Percentiles rank a stretch among this genome's conserved stretches.
These are phyloP conservation scores for Codiaeum variegatum DNA, from an alignment of 441 rosid species.

Conservation along the genomic window DNA sequence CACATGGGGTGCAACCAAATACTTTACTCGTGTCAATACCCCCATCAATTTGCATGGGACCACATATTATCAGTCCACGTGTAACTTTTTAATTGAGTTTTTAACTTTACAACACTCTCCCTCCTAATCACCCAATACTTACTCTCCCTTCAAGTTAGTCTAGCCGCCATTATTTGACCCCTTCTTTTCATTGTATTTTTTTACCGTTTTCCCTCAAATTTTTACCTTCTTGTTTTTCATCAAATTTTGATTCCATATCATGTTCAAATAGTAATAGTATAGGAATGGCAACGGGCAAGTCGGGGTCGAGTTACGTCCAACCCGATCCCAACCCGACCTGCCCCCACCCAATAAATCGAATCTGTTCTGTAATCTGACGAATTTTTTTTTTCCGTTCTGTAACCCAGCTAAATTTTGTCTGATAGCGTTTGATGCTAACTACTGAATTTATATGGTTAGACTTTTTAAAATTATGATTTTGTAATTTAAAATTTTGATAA, in stretches of 20 bases:
- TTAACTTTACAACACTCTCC: neutral
- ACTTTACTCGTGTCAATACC: conserved; percentile 33
- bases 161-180: conserved; percentile 30
- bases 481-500: too few relatives aligned
- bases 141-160: conserved; percentile 7
- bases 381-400: too few relatives aligned
- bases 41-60: conserved; percentile 26
- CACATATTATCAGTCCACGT: conserved; percentile 35
- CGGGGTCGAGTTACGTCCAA: too few relatives aligned
- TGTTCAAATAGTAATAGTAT: too few relatives aligned
- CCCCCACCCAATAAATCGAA: too few relatives aligned
- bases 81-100: conserved; percentile 9
- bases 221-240: neutral
- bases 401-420: too few relatives aligned
- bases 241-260: neutral
- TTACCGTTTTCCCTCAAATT: neutral
- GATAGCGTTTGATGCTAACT: too few relatives aligned
- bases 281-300: too few relatives aligned
- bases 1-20: conserved; percentile 44
- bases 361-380: too few relatives aligned
- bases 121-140: conserved; percentile 15
- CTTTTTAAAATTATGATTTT: too few relatives aligned
- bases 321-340: too few relatives aligned
- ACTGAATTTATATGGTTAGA: too few relatives aligned
- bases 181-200: neutral